Base-by-base conservation (phyloP, 2,329 filamentous ascomycete genomes). In the Thyridium curvatum region DNA sequence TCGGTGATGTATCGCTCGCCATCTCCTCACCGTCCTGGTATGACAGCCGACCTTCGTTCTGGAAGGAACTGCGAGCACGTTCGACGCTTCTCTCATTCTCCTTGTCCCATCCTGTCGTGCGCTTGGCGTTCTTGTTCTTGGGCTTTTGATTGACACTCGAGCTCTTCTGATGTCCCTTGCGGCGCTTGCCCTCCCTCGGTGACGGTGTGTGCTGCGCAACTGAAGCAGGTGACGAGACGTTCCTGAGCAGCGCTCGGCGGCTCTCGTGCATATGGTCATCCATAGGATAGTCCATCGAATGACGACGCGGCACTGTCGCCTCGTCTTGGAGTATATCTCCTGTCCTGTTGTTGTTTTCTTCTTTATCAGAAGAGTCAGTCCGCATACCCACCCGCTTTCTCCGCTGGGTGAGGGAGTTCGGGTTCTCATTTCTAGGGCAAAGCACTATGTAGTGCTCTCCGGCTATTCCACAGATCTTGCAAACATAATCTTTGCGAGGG, bases 361-460 rank as follows among this genome's bases (percentile, higher is more conserved):
- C n/a, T n/a, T 21, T 30, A 26, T 34, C 12, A 37, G 5, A 4
- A 17, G 21, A 6, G 21, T 26, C 21, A 6, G 10, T n/a, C n/a
- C n/a, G 10, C 6, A 26, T 26, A 26, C 21, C 21, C 21, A 21
- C 28, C 12, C 30, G 29, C 29, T 50, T 50, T 26, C 65, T 55
- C 42, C 51, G 56, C 32, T 59, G 52, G 5, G 51, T 56, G 30
- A 65, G 52, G 3, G 60, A 66, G 12, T 30, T 33, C 8, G 50
- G 47, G 4, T 56, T 39, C 12, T 30, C 43, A 35, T 68, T 65
- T 4, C 30, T n/a, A 2, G 62, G 62, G 37, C 65, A 69, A 9
- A 68, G 43, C 1, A 50, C 56, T 10, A 46, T 49, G 33, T 54
- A 61, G 40, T 69, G 66, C 2, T 51, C 33, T 6, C 61, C 64